These are phyloP conservation scores for Phaeolepiota aurea DNA, from an alignment of 768 basidiomycete genomes.

Conservation along the genomic window DNA sequence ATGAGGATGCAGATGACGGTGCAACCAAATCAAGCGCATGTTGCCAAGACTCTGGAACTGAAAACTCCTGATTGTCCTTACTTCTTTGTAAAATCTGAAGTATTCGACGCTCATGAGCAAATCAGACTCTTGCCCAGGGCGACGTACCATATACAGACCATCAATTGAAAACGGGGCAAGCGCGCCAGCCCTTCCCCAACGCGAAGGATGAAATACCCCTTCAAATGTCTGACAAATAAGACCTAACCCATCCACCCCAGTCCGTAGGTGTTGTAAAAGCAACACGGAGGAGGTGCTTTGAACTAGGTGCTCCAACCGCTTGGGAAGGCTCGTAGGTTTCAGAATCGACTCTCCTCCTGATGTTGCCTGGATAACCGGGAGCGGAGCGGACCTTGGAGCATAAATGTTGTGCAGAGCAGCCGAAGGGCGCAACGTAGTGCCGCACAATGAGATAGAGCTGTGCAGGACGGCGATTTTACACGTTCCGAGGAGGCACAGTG, in stretches of 20 bases:
- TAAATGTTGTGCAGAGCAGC: slow-evolving; percentile 43
- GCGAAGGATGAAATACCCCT: slow-evolving; percentile 49
- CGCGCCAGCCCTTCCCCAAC: slow-evolving; percentile 25
- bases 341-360: slow-evolving; percentile 5
- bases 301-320: slow-evolving; percentile 1
- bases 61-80: slow-evolving; percentile 29
- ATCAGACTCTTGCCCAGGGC: too few relatives aligned
- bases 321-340: slow-evolving; percentile 6
- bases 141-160: slow-evolving; percentile 40
- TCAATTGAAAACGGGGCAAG: slow-evolving; percentile 34
- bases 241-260: slow-evolving; percentile 62
- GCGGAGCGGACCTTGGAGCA: slow-evolving; percentile 72
- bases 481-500: slow-evolving; percentile 60
- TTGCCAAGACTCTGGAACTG: slow-evolving; percentile 29
- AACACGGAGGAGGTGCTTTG: slow-evolving; percentile 27
- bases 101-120: not conserved
- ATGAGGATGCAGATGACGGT: slow-evolving; percentile 13
- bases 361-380: slow-evolving; percentile 40
- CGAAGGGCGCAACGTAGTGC: slow-evolving; percentile 39
- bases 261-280: slow-evolving; percentile 46
- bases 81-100: slow-evolving; percentile 18
- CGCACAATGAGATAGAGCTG: slow-evolving; percentile 53
- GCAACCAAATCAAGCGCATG: slow-evolving; percentile 19
- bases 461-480: slow-evolving; percentile 55
- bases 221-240: slow-evolving; percentile 55